Base-by-base conservation (phyloP, 345 rosid genomes). In the Linum lewisii region DNA sequence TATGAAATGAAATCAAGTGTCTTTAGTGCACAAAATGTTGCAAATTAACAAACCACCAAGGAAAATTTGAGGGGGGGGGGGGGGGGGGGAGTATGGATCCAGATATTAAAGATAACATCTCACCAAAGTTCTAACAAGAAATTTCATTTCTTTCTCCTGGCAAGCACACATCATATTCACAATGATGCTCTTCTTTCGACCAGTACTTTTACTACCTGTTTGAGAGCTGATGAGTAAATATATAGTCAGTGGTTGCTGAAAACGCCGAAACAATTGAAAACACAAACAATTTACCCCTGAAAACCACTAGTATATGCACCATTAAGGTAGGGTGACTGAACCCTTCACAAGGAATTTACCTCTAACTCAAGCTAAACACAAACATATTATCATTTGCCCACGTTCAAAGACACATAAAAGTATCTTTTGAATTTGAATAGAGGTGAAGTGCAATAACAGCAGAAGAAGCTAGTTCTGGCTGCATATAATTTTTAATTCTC, bases 111-210 rank as follows among this genome's bases (percentile, higher is more conserved):
- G 47, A 13, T 21, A 42, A 21, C 64, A 50, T 63, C 76, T 74
- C 72, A 91, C 94, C 91, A 84, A 72, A 72, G 91, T 90, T 79
- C 97, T 82, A 26, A 90, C 89, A 7, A 87, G 69, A 80, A 85
- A 87, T 72, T 87, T 91, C 69, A 87, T 82, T 81, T 91, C 96
- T 76, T 82, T 85, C 75, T 84, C 96, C 77, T 84, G 82, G 73
- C 94, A 91, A 56, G 86, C 81, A 21, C 83, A 79, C 87, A 91
- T 73, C 69, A 91, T 87, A 72, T 76, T 84, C 77, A 91, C 75
- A 29, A 87, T 87, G 23, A 91, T 76, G 76, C 71, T 81, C 76
- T 87, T 87, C 85, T 91, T 91, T 61, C 82, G 84, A 49, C 45
- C 63, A 36, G 80, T 79, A 69, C 98, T 91, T 67, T 91, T 91